Evolutionary conservation across 805 yeast species (phyloP).

Genomic region (Metschnikowia gelsemii): DNA sequence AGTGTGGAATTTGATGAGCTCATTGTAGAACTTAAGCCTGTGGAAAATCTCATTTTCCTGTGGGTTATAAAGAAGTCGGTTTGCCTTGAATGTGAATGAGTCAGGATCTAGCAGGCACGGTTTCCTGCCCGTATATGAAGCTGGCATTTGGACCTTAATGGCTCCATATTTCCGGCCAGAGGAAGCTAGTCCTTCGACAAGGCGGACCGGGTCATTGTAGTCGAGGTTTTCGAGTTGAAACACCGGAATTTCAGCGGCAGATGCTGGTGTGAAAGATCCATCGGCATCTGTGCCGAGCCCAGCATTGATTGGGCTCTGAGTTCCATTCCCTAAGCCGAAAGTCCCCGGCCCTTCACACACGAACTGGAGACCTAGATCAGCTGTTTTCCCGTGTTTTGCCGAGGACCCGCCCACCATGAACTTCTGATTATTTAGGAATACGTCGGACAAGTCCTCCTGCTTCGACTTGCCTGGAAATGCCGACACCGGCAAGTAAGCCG

Average conservation of each 20-base stretch:
- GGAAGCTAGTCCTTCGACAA: conserved; percentile 52
- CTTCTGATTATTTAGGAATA: conserved; percentile 6
- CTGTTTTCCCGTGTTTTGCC: no score
- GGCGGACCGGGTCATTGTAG: conserved; percentile 58
- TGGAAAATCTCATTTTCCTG: conserved; percentile 41
- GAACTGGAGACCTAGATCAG: no score
- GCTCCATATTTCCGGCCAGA: conserved; percentile 69
- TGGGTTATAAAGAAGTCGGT: conserved; percentile 48
- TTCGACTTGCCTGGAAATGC: not conserved
- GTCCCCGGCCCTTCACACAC: no score
- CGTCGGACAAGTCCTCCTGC: conserved; percentile 5
- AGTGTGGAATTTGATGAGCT: conserved; percentile 44
- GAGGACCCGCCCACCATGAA: not conserved
- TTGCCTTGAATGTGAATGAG: conserved; percentile 51
- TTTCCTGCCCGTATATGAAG: conserved; percentile 20
- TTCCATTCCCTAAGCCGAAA: not conserved
- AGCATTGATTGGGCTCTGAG: no score
- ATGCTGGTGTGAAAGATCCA: no score
- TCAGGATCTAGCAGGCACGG: conserved; percentile 43
- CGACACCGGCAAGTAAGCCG: conserved; percentile 40
- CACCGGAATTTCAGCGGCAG: conserved; percentile 47
- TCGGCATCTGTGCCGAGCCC: no score
- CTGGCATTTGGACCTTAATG: conserved; percentile 68
- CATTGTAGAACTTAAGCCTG: conserved; percentile 48
- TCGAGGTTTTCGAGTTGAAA: conserved; percentile 52